A percentile compares a stretch with the other conserved stretches of the same genome.
These are phyloP conservation scores for Loxodes magnus DNA, from an alignment of 73 alveolate genomes.

Conservation along the genomic window DNA sequence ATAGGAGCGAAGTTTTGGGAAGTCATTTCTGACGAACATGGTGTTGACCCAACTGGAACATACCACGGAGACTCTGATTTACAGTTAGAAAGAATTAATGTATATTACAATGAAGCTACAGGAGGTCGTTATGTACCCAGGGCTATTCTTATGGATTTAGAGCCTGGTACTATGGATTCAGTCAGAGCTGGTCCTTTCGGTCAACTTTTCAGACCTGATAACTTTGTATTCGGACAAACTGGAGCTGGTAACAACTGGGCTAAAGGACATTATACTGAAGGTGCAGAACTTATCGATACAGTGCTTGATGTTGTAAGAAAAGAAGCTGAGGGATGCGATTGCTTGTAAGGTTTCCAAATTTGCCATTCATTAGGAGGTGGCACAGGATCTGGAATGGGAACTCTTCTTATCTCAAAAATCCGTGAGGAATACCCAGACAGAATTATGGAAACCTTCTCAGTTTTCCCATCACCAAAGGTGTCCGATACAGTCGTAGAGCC, in stretches of 20 bases:
- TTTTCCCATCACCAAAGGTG: conserved; percentile 93
- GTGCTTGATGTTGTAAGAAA: conserved; percentile 90
- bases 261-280: conserved; percentile 98
- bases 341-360: conserved; percentile 93
- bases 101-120: conserved; percentile 96
- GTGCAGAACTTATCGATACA: conserved; percentile 87
- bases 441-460: conserved; percentile 93
- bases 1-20: conserved; percentile 99
- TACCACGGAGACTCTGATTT: conserved; percentile 98
- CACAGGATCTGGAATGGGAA: conserved; percentile 97
- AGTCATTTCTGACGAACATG: conserved; percentile 99
- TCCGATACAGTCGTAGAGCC: conserved; percentile 98
- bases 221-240: conserved; percentile 97
- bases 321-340: conserved; percentile 95
- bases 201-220: conserved; percentile 99
- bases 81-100: conserved; percentile 88
- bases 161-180: conserved; percentile 98
- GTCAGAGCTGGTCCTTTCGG: conserved; percentile 98
- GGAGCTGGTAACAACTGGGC: conserved; percentile 99
- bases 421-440: conserved; percentile 96
- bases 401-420: conserved; percentile 90
- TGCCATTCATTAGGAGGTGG: conserved; percentile 95
- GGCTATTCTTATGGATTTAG: conserved; percentile 97
- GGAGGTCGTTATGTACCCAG: conserved; percentile 97
- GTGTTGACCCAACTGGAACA: conserved; percentile 98